Conservation (phyloP, 2,329 filamentous ascomycete species). For the Macrophomina tecta region DNA sequence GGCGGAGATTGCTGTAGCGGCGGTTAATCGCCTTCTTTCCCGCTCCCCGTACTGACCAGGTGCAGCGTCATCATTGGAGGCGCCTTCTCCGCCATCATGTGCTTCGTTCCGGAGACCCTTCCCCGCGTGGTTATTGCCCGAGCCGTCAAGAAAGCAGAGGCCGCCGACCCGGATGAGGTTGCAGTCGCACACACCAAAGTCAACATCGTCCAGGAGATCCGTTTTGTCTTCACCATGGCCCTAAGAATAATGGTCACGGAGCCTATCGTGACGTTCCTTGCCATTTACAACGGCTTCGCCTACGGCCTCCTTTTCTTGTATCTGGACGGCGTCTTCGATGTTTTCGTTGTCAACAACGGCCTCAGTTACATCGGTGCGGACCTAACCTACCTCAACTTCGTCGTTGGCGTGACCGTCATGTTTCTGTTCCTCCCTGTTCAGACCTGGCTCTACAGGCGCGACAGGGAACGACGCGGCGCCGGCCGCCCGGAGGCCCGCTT, state of each 20-base stretch:
- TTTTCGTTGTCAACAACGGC: slow-evolving; percentile 74
- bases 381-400: slow-evolving; percentile 85
- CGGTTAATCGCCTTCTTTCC: too few species aligned
- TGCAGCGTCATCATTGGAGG: slow-evolving; percentile 27
- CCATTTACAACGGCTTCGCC: slow-evolving; percentile 54
- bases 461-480: slow-evolving; percentile 54
- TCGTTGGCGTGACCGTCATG: slow-evolving; percentile 71
- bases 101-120: slow-evolving; percentile 25
- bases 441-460: slow-evolving; percentile 66
- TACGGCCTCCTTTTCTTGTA: slow-evolving; percentile 84
- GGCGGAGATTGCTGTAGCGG: too few species aligned
- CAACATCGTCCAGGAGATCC: slow-evolving; percentile 26
- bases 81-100: slow-evolving; percentile 19
- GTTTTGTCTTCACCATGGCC: slow-evolving; percentile 27
- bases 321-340: slow-evolving; percentile 78
- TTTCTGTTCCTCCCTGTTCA: slow-evolving; percentile 60
- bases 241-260: slow-evolving; percentile 53
- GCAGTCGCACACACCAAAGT: slow-evolving; percentile 23
- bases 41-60: background rate
- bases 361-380: slow-evolving; percentile 74
- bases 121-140: slow-evolving; percentile 26
- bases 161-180: slow-evolving; percentile 23
- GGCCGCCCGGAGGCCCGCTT: slow-evolving; percentile 64
- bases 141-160: slow-evolving; percentile 16
- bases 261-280: slow-evolving; percentile 55